These are phyloP conservation scores for Aaosphaeria arxii DNA, from an alignment of 2,329 filamentous ascomycete species.

Conservation along the genomic window DNA sequence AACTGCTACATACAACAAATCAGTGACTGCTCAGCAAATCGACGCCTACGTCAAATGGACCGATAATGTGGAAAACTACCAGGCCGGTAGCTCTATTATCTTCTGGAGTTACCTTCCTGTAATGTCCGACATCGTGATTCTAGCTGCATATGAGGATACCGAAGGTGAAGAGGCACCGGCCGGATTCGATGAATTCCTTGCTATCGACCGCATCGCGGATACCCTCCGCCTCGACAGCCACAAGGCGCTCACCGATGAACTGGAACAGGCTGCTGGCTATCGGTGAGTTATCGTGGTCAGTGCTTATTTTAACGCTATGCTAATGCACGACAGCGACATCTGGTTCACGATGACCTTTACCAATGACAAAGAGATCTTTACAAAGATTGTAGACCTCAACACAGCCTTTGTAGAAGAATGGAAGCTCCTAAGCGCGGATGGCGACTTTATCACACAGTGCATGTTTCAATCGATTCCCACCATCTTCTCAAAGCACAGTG, in stretches of 20 bases:
- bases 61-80: background rate
- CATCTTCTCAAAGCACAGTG: background rate
- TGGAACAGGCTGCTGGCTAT: too few relatives aligned
- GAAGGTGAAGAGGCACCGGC: background rate
- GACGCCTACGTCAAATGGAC: background rate
- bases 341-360: background rate
- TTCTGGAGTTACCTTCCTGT: background rate
- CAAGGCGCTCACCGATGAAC: too few relatives aligned
- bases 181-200: background rate
- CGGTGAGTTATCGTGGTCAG: too few relatives aligned
- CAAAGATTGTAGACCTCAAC: background rate
- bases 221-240: too few relatives aligned
- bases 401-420: background rate
- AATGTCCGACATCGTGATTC: background rate
- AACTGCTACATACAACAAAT: conserved; percentile 8
- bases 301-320: too few relatives aligned
- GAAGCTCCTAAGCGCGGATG: background rate
- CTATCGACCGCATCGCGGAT: too few relatives aligned
- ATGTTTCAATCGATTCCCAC: background rate
- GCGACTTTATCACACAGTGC: background rate
- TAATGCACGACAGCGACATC: background rate
- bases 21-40: background rate
- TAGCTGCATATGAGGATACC: background rate
- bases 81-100: background rate
- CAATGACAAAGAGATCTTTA: background rate